Evolutionary conservation across 2,329 filamentous ascomycete genomes (phyloP).

Genomic region (Phoma sp.): DNA sequence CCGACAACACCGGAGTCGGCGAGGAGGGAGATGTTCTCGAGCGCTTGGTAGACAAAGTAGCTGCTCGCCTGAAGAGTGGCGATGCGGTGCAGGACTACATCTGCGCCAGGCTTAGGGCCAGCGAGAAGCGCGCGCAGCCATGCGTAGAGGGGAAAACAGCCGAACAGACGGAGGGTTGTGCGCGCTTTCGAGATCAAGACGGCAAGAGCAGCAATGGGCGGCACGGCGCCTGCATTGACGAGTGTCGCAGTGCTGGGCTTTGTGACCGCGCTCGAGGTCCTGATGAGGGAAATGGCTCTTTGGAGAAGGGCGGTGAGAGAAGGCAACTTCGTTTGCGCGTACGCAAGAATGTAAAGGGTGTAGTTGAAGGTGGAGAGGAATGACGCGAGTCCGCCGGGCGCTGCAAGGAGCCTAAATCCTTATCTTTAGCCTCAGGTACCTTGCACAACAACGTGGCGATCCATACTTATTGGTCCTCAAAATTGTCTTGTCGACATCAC

Average conservation of each 20-base stretch:
- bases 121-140: slow-evolving; percentile 51
- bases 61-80: slow-evolving; percentile 50
- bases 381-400: slow-evolving; percentile 52
- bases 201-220: slow-evolving; percentile 44
- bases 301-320: slow-evolving; percentile 37
- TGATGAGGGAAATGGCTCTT: slow-evolving; percentile 43
- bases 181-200: slow-evolving; percentile 51
- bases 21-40: slow-evolving; percentile 54
- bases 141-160: slow-evolving; percentile 53
- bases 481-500: slow-evolving; percentile 48
- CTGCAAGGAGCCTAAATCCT: slow-evolving; percentile 49
- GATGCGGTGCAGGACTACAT: slow-evolving; percentile 51
- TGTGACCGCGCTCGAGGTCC: slow-evolving; percentile 36
- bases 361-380: slow-evolving; percentile 58
- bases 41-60: slow-evolving; percentile 53
- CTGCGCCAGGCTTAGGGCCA: slow-evolving; percentile 51
- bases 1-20: slow-evolving; percentile 51
- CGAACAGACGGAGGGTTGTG: slow-evolving; percentile 54
- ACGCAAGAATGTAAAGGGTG: slow-evolving; percentile 54
- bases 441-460: background rate
- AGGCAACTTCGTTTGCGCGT: slow-evolving; percentile 50
- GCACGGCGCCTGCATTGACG: slow-evolving; percentile 37
- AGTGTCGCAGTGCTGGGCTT: slow-evolving; percentile 33
- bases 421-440: slow-evolving; percentile 10
- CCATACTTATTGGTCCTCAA: slow-evolving; percentile 54